Percentiles rank a stretch among this genome's conserved stretches.
These are phyloP conservation scores for Vigna trinervia DNA, from an alignment of 306 rosid species.

Conservation along the genomic window DNA sequence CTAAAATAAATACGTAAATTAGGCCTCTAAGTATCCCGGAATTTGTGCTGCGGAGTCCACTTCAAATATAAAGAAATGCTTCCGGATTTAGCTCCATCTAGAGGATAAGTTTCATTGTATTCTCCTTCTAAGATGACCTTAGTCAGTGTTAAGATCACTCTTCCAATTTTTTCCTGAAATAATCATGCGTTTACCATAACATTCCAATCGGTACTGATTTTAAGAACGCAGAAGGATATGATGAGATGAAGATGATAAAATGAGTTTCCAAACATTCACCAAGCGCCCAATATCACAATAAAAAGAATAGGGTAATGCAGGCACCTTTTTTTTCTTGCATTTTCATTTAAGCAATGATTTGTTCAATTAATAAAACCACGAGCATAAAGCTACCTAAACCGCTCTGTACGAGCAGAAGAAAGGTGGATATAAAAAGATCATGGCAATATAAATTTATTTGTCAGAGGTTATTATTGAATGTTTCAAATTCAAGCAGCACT, in stretches of 20 bases:
- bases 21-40: slow-evolving; percentile 50
- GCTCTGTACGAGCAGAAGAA: not conserved
- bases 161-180: slow-evolving; percentile 80
- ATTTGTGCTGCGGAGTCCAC: slow-evolving; percentile 76
- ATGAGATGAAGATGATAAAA: slow-evolving; percentile 7
- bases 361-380: not conserved
- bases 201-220: not conserved
- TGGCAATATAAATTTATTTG: not conserved
- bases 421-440: not conserved
- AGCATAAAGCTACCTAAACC: not conserved
- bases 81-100: slow-evolving; percentile 82
- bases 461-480: not conserved
- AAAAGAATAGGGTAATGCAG: not conserved
- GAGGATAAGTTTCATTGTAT: slow-evolving; percentile 54
- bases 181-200: slow-evolving; percentile 12
- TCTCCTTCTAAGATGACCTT: slow-evolving; percentile 81
- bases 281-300: not conserved
- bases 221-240: slow-evolving; percentile 7
- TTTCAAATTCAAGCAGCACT: not conserved
- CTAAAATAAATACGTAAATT: not conserved
- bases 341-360: not conserved
- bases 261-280: not conserved
- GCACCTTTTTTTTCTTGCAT: not conserved
- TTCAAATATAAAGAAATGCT: slow-evolving; percentile 58
- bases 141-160: slow-evolving; percentile 77